Percentiles rank a stretch among this genome's conserved stretches.
Evolutionary conservation across 495 filamentous ascomycete genomes (phyloP).

Genomic region (Tuber umbilicatum): DNA sequence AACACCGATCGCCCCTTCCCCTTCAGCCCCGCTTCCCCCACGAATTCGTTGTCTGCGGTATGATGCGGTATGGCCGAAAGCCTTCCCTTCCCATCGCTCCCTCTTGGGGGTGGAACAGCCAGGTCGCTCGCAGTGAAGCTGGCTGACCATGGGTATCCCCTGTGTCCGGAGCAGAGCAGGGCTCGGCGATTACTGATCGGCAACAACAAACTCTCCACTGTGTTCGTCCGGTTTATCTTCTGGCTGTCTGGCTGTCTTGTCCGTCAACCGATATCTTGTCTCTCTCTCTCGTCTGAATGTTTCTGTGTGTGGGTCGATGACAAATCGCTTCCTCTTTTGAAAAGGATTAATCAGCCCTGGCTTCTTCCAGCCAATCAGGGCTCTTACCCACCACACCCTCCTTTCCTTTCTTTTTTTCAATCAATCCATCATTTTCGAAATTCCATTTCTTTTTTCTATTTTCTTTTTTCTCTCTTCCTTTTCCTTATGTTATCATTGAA

Average conservation of each 20-base stretch:
- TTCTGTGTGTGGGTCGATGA: not conserved
- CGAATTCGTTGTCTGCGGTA: not conserved
- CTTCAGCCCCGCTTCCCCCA: not conserved
- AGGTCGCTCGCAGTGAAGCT: not conserved
- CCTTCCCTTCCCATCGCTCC: not conserved
- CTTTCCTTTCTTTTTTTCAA: not conserved
- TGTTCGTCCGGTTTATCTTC: too few species aligned
- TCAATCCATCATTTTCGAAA: conserved; percentile 4
- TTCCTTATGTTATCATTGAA: conserved; percentile 6
- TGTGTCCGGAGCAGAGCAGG: not conserved
- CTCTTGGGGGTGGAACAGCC: not conserved
- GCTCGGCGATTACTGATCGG: conserved; percentile 5
- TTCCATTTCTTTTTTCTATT: not conserved
- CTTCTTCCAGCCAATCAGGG: not conserved
- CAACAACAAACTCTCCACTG: not conserved
- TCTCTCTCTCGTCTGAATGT: not conserved
- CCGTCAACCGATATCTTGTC: not conserved
- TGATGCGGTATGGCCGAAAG: not conserved
- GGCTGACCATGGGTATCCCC: not conserved
- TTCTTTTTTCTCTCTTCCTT: not conserved
- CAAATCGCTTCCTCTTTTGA: not conserved
- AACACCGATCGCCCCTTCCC: not conserved
- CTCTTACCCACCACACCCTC: not conserved
- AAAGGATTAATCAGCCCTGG: conserved; percentile 3
- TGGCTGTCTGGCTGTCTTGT: not conserved